Evolutionary conservation across 1,284 basidiomycete species (phyloP), one percentile per base, ranked within the genome.

Genomic region (Anthracocystis setariae): DNA sequence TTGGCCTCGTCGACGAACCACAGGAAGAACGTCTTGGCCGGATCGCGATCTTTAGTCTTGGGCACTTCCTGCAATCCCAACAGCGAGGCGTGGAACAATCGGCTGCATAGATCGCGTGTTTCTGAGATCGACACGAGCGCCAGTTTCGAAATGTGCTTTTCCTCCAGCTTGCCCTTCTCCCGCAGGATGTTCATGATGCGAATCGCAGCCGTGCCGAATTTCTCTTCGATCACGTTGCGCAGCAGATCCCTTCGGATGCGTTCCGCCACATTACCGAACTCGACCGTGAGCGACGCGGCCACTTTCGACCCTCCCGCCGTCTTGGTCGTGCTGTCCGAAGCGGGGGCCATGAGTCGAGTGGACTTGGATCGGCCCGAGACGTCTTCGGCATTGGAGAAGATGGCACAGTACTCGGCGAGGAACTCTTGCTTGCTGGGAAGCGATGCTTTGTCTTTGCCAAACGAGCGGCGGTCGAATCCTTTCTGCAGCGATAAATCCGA

Each of bases 81-180:
- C 10, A 82, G 48, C 23, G 76, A 77, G 8, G 78, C 61, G 40
- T 77, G 73, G 57, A 82, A 81, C 53, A 98, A 87, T 2, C 89
- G 88, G 10, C 91, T 88, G 54, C 97, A 86, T 39, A 93, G 84
- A 38, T 90, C 89, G 47, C 95, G 89, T 47, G 92, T 90, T 75
- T 94, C 91, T 80, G 92, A 92, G 35, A 91, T 87, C 0, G 92
- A 88, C 85, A 98, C 90, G 89, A 98, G 92, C 5, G 93, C 92
- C 45, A 91, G 86, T 84, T 96, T 95, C 21, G 93, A 91, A 40
- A 98, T 91, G 85, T 94, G 92, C 81, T 95, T 94, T 84, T 98
- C 95, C 67, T 94, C 92, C 85, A 95, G 90, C 84, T 96, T 96
- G n/a, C 92, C 93, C n/a, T 90, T 90, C 55, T 91, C 89, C 48